Percentiles rank a stretch among this genome's conserved stretches.
Conservation (phyloP, 148 eudicot genomes). For the Cornus suecica region DNA sequence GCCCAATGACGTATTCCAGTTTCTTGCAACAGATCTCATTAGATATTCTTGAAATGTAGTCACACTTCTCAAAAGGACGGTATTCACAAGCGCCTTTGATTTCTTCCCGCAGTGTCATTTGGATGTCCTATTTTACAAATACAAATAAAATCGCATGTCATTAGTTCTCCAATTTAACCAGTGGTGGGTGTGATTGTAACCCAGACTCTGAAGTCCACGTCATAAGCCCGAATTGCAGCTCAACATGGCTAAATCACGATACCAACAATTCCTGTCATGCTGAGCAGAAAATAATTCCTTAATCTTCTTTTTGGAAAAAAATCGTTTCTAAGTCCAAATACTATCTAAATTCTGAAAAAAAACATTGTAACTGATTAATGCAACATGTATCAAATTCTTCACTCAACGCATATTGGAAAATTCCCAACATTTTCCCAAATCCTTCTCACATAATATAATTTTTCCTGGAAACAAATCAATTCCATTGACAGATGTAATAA, state of each 20-base stretch:
- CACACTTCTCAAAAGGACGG: constrained; percentile 96
- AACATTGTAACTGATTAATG: too few relatives aligned
- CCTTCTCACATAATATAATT: too few relatives aligned
- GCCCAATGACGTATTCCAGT: constrained; percentile 51
- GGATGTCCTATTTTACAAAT: constrained; percentile 58
- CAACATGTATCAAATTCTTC: too few relatives aligned
- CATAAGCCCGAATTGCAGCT: background rate
- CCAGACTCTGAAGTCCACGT: background rate
- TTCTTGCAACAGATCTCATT: constrained; percentile 89
- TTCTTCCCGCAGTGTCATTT: constrained; percentile 81
- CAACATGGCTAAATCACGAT: background rate
- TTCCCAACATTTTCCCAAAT: too few relatives aligned
- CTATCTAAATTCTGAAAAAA: too few relatives aligned
- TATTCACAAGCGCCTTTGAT: constrained; percentile 94
- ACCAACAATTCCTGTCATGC: too few relatives aligned
- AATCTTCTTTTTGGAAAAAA: too few relatives aligned
- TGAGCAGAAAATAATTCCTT: too few relatives aligned
- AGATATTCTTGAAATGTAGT: constrained; percentile 83
- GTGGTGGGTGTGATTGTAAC: background rate
- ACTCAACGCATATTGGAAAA: too few relatives aligned
- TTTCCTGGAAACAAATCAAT: too few relatives aligned
- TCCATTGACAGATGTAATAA: too few relatives aligned
- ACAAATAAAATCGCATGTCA: background rate
- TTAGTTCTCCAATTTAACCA: background rate
- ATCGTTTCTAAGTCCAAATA: too few relatives aligned